Base-by-base conservation (phyloP, 768 basidiomycete species). In the Lyophyllum atratum region DNA sequence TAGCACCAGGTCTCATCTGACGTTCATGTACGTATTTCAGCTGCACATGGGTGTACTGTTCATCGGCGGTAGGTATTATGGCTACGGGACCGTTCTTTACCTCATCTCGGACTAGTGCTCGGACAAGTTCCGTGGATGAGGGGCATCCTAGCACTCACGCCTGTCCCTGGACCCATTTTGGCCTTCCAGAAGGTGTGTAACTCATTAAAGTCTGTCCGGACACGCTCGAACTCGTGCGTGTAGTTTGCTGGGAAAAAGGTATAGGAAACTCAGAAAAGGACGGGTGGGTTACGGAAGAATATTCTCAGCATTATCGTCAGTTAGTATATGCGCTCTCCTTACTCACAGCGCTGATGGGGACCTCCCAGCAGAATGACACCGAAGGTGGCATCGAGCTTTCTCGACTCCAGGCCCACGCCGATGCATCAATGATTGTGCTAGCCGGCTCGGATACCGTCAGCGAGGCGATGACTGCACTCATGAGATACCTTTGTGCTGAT, bases 41-140 rank as follows among this genome's bases (percentile, higher is more conserved):
- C 39, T 69, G n/a, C 55, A 59, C 25, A 65, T 61, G 45, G 63
- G 68, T 2, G 60, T 55, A 8, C 50, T 59, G 22, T 61, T 65
- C 34, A 63, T 68, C 28, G 56, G 56, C 2, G 50, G 67, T 67
- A 53, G 14, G 56, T 17, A 11, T 3, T 14, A 17, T 49, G 47
- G 25, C n/a, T 28, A 29, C 17, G 7, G 26, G 3, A 22, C 10
- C 5, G 15, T 14, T 3, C 3, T 15, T 19, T 22, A 45, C 21
- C 14, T 33, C 17, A 24, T 59, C 21, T 53, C 29, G 1, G 17
- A 37, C 17, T 39, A 66, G 66, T 62, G 21, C 49, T 68, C 22
- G 66, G 67, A 17, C 67, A 68, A 45, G 56, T 68, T 40, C 67
- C 67, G 3, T 68, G 66, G 62, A 58, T 67, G 50, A 28, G 61